A percentile compares a stretch with the other conserved stretches of the same genome.
Evolutionary conservation across 208 protist genomes (phyloP).

Genomic region (Phytomonas francai): DNA sequence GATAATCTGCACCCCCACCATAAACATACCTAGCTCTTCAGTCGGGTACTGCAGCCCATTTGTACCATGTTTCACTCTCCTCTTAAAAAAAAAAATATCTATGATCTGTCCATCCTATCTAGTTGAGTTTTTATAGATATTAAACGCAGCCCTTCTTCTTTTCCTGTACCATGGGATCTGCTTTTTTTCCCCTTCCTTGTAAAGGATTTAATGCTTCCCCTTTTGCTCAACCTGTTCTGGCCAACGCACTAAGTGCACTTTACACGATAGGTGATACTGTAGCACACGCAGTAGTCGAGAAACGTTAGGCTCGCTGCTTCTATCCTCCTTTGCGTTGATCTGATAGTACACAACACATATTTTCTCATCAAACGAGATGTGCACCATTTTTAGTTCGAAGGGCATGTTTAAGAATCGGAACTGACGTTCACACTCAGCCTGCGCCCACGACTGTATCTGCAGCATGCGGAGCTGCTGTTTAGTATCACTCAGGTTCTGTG

Average conservation of each 20-base stretch:
- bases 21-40: too few relatives aligned
- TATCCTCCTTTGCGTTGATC: conserved; percentile 10
- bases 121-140: too few relatives aligned
- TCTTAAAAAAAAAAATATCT: too few relatives aligned
- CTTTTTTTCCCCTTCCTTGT: too few relatives aligned
- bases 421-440: conserved; percentile 43
- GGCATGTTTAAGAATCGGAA: conserved; percentile 56
- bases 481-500: conserved; percentile 14
- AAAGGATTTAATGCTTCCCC: too few relatives aligned
- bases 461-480: conserved; percentile 18
- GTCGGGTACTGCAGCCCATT: too few relatives aligned
- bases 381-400: conserved; percentile 43
- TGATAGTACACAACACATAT: conserved; percentile 55
- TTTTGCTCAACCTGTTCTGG: neutral
- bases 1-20: too few relatives aligned
- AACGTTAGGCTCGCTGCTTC: conserved; percentile 26
- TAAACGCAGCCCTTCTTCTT: too few relatives aligned
- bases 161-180: too few relatives aligned
- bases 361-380: conserved; percentile 48
- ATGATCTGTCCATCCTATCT: too few relatives aligned
- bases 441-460: conserved; percentile 19
- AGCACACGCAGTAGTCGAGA: conserved; percentile 38
- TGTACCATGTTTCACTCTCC: too few relatives aligned
- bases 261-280: conserved; percentile 40
- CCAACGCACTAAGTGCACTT: conserved; percentile 31